These are phyloP conservation scores for Polyporus arcularius DNA, from an alignment of 768 basidiomycete genomes.

Conservation along the genomic window DNA sequence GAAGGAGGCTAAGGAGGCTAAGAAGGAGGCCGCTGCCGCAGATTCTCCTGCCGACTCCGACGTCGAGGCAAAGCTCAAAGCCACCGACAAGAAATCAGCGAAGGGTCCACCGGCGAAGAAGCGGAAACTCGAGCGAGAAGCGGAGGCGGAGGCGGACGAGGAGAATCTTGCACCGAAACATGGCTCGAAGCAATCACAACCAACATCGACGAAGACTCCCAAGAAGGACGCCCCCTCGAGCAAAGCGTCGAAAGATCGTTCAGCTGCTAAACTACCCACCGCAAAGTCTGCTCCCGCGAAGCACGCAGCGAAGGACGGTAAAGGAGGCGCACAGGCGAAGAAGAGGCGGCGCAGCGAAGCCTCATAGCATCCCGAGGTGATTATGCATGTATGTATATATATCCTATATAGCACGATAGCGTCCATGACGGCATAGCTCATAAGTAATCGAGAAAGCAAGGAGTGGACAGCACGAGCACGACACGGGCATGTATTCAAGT, in stretches of 20 bases:
- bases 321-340: conserved; percentile 3
- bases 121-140: conserved; percentile 17
- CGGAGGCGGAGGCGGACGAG: background rate
- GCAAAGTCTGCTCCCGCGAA: background rate
- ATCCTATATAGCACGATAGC: conserved; percentile 16
- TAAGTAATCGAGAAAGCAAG: conserved; percentile 11
- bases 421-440: conserved; percentile 20
- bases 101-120: conserved; percentile 21
- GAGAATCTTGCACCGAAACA: conserved; percentile 7
- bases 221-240: background rate
- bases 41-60: background rate
- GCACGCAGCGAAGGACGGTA: background rate
- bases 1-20: conserved; percentile 26
- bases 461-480: conserved; percentile 6
- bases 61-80: background rate
- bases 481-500: conserved; percentile 1
- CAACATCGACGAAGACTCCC: conserved; percentile 4
- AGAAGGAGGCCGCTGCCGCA: conserved; percentile 6
- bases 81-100: background rate
- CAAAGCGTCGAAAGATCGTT: background rate
- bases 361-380: background rate
- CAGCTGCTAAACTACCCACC: background rate
- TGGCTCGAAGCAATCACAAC: conserved; percentile 24
- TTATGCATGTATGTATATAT: conserved; percentile 7
- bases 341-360: conserved; percentile 8